These are phyloP conservation scores for Lenzites betulinus DNA, from an alignment of 768 basidiomycete genomes.

Conservation along the genomic window DNA sequence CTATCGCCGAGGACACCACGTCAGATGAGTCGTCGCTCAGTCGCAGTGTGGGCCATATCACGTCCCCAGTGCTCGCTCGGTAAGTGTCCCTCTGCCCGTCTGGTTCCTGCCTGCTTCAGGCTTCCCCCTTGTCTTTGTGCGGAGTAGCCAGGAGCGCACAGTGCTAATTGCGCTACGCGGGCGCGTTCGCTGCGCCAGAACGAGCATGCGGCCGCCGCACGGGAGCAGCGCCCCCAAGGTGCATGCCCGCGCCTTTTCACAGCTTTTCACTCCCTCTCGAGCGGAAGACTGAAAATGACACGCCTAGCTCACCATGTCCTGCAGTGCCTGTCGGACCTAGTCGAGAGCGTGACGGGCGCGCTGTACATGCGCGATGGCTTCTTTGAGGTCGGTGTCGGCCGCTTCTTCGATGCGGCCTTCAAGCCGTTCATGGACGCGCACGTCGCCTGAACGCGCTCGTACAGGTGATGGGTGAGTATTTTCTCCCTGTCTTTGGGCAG, in stretches of 20 bases:
- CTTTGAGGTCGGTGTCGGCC: conserved; percentile 58
- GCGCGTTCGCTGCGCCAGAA: conserved; percentile 47
- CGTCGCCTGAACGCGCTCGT: conserved; percentile 41
- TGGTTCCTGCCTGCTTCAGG: too few relatives aligned
- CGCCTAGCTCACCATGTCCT: not conserved
- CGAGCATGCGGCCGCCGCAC: conserved; percentile 48
- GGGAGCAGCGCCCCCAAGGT: conserved; percentile 72
- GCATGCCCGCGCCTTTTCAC: too few relatives aligned
- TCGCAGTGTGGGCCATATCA: conserved; percentile 22
- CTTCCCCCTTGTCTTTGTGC: too few relatives aligned
- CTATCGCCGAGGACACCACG: conserved; percentile 7
- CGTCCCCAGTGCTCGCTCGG: conserved; percentile 29
- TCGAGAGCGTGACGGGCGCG: conserved; percentile 81
- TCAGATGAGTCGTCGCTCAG: conserved; percentile 12
- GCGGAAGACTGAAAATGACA: too few relatives aligned
- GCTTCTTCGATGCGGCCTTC: conserved; percentile 66
- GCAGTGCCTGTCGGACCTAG: conserved; percentile 75
- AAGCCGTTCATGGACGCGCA: conserved; percentile 80
- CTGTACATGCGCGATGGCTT: conserved; percentile 77
- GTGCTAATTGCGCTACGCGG: conserved; percentile 58
- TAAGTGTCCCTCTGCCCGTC: too few relatives aligned
- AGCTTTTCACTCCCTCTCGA: not conserved
- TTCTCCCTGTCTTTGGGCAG: too few relatives aligned
- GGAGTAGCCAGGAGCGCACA: too few relatives aligned
- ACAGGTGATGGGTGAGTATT: conserved; percentile 53